phyloP scores from a whole-genome alignment of 2,329 filamentous ascomycete species.

The Diplodia sapinea region DNA sequence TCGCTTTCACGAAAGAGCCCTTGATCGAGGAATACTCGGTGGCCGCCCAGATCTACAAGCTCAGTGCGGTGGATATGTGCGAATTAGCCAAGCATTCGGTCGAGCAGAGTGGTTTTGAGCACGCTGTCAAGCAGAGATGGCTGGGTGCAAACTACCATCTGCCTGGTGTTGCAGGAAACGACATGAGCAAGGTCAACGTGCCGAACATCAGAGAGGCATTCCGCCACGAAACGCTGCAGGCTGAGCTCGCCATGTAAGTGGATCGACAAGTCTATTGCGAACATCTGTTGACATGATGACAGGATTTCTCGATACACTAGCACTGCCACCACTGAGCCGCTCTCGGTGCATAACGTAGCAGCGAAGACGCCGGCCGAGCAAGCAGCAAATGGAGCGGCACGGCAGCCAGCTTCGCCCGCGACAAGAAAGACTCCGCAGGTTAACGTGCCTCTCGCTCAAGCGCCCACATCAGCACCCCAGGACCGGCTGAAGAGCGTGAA shows the following conservation, averaged over 20 bases:
- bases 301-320: constrained; percentile 53
- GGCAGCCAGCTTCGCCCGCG: constrained; percentile 42
- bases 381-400: neutral
- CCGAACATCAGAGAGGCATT: constrained; percentile 92
- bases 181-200: constrained; percentile 94
- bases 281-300: neutral
- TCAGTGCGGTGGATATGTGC: constrained; percentile 97
- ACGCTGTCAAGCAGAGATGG: constrained; percentile 89
- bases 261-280: neutral
- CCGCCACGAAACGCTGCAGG: constrained; percentile 80
- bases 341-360: constrained; percentile 46
- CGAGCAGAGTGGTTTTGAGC: constrained; percentile 90
- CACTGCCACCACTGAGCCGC: constrained; percentile 41
- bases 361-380: constrained; percentile 41
- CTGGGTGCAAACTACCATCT: constrained; percentile 78
- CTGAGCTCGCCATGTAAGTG: constrained; percentile 83
- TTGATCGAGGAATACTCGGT: constrained; percentile 98
- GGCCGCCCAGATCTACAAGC: constrained; percentile 97
- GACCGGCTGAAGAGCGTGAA: constrained; percentile 31
- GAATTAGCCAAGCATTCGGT: constrained; percentile 97
- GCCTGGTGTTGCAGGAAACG: constrained; percentile 83
- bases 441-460: constrained; percentile 39
- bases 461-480: constrained; percentile 41
- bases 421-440: constrained; percentile 51
- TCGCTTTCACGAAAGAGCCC: constrained; percentile 97